Percentiles rank a stretch among this genome's conserved stretches.
Conservation (phyloP, 2,329 filamentous ascomycete genomes). For the Cadophora sp. region DNA sequence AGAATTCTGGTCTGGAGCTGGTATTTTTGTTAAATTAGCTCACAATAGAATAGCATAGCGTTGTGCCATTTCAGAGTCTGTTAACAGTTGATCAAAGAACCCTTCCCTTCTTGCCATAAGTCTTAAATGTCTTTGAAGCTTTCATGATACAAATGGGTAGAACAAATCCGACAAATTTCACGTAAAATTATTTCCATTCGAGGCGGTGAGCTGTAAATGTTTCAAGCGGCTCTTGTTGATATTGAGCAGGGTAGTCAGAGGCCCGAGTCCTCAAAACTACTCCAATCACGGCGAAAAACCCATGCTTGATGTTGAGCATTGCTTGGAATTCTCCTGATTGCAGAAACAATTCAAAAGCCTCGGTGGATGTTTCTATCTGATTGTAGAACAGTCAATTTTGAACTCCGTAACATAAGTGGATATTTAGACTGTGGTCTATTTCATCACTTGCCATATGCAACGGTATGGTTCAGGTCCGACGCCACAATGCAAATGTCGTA, state of each 20-base stretch:
- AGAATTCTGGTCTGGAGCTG: background rate
- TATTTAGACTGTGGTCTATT: background rate
- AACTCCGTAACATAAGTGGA: background rate
- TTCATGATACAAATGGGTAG: background rate
- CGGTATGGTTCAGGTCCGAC: background rate
- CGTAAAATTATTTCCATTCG: background rate
- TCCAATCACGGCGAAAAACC: background rate
- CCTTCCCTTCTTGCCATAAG: background rate
- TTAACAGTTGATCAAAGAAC: background rate
- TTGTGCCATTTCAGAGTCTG: background rate
- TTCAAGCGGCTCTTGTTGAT: constrained; percentile 5
- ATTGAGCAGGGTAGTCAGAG: background rate
- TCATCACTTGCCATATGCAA: too few species aligned
- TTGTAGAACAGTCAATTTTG: too few species aligned
- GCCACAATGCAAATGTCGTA: background rate
- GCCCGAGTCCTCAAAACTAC: background rate
- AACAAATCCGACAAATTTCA: background rate
- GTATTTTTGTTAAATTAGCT: background rate
- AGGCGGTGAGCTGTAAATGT: constrained; percentile 5
- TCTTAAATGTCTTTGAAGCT: background rate
- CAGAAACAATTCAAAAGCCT: too few species aligned
- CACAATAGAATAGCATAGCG: background rate
- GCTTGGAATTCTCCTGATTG: background rate
- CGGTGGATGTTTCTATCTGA: background rate
- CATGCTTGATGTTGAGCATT: background rate